Conservation (phyloP, 1,284 basidiomycete genomes). For the Marasmius fiardii region DNA sequence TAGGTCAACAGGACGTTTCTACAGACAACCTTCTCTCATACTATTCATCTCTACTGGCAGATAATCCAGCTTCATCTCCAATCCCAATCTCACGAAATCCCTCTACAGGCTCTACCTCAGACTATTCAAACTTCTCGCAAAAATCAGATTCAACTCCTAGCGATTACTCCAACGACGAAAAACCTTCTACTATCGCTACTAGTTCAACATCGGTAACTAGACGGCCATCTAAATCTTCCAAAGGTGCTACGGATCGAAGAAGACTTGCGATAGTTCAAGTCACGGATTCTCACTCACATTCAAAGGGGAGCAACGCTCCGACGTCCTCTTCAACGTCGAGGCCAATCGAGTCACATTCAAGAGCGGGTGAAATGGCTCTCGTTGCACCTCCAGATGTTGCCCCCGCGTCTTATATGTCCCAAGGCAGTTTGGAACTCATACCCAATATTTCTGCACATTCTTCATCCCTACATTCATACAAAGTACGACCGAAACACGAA, state of each 20-base stretch:
- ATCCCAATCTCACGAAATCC: conserved; percentile 13
- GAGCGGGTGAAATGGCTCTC: conserved; percentile 54
- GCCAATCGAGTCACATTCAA: conserved; percentile 39
- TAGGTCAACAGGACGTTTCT: conserved; percentile 14
- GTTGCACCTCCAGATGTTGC: conserved; percentile 67
- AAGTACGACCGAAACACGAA: background rate
- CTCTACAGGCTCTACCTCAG: conserved; percentile 39
- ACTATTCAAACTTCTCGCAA: conserved; percentile 36
- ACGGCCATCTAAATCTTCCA: conserved; percentile 49
- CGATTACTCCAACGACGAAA: conserved; percentile 20
- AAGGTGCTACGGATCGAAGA: conserved; percentile 60
- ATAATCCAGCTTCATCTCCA: conserved; percentile 19
- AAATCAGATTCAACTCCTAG: conserved; percentile 25
- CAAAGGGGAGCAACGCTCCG: conserved; percentile 17
- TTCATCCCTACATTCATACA: conserved; percentile 9
- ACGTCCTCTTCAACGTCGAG: conserved; percentile 20
- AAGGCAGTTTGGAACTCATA: conserved; percentile 46
- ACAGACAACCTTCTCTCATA: conserved; percentile 32
- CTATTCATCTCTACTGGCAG: conserved; percentile 35
- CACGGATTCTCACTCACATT: conserved; percentile 22
- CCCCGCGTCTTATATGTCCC: conserved; percentile 36
- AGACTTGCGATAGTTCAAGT: conserved; percentile 62
- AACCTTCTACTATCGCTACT: conserved; percentile 17
- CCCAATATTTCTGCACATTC: conserved; percentile 19
- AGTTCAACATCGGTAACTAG: conserved; percentile 30